Base-by-base conservation (phyloP, 495 filamentous ascomycete genomes). In the Podospora tetraspora region DNA sequence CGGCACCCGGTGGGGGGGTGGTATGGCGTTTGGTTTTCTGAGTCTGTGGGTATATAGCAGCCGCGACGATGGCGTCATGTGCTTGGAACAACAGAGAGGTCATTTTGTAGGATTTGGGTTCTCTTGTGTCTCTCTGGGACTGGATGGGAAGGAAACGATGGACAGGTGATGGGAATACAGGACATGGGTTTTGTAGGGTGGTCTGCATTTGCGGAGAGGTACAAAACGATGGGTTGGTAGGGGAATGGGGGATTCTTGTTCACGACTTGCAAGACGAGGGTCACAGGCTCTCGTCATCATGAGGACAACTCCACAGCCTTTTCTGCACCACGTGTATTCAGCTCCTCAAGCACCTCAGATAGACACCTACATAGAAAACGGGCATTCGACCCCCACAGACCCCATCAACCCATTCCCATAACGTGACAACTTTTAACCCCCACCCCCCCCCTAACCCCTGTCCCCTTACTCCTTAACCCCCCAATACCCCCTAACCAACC, bases 401-500 rank as follows among this genome's bases (percentile, higher is more conserved):
- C 24, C 57, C 21, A 59, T 58, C 1, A 11, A 59, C 0, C 10
- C 19, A 11, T 25, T 25, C 25, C 21, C 7, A 59, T 25, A 25
- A 25, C 25, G 22, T 59, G 22, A 13, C 24, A 58, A 22, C 21
- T 19, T 58, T 16, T 58, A 58, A n/a, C n/a, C n/a, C n/a, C 19
- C 19, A 8, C 13, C 16, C 57, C 57, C 1, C 10, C 19, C 16
- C 16, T 8, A n/a, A 16, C 21, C 21, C 13, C 61, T n/a, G n/a
- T n/a, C 12, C 57, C 62, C 13, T 3, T 4, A 59, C 10, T 22
- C 9, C 57, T 63, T 37, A 13, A 34, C 62, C 34, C 34, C 57
- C 67, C 67, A 69, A 63, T 70, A 70, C n/a, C 52, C 68, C 68
- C 63, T 66, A 4, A 79, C 79, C 25, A 82, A 71, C 43, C 77